Conservation (phyloP, 805 yeast species). For the Sungouiozyma ichnusensis region DNA sequence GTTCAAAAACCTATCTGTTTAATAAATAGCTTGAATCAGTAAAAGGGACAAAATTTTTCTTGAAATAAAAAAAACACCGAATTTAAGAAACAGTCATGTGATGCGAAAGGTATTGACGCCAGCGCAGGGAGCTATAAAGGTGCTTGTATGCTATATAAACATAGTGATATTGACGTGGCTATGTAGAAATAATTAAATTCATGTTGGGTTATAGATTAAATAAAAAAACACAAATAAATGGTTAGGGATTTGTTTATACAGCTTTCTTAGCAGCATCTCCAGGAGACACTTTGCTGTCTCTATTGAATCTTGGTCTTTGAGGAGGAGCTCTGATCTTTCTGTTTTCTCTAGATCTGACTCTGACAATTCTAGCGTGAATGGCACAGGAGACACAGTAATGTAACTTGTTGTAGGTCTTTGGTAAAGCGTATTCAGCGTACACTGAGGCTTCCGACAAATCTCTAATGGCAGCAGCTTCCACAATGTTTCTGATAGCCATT, state of each 20-base stretch:
- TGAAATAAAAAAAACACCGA: neutral
- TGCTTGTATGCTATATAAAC: too few species aligned
- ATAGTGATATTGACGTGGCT: neutral
- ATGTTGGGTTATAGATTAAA: neutral
- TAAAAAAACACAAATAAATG: neutral
- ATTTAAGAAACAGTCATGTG: neutral
- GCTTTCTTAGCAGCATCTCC: slow-evolving; percentile 96
- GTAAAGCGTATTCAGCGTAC: slow-evolving; percentile 97
- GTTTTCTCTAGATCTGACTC: slow-evolving; percentile 98
- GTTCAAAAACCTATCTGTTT: neutral
- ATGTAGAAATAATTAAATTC: neutral
- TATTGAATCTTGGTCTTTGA: slow-evolving; percentile 96
- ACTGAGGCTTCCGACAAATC: slow-evolving; percentile 99
- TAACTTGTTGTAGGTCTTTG: slow-evolving; percentile 98
- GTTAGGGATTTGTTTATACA: too few species aligned
- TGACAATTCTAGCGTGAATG: slow-evolving; percentile 98
- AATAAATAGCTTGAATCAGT: neutral
- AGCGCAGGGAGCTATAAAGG: too few species aligned
- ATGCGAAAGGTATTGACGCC: too few species aligned
- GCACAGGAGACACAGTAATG: slow-evolving; percentile 99
- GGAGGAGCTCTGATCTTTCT: slow-evolving; percentile 99
- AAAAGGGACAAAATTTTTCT: neutral
- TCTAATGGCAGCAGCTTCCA: slow-evolving; percentile 99
- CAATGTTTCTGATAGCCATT: slow-evolving; percentile 99
- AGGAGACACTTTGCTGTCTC: slow-evolving; percentile 93